phyloP scores from a whole-genome alignment of 495 filamentous ascomycete species.

The Aspergillus homomorphus region DNA sequence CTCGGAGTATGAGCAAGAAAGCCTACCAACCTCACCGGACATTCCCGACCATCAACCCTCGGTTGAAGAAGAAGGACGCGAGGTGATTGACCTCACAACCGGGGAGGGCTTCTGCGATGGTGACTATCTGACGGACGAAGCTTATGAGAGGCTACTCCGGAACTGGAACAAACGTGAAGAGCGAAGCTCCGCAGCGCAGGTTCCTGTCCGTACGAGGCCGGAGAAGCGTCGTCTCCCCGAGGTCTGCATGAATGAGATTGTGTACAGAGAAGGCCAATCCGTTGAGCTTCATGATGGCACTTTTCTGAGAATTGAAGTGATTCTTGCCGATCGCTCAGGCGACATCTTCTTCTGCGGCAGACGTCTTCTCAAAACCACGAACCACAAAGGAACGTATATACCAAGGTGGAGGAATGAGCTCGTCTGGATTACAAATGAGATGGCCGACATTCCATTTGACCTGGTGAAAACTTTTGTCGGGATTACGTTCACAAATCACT shows the following conservation, averaged over 20 bases:
- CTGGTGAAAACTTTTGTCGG: slow-evolving; percentile 22
- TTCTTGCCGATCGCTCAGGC: slow-evolving; percentile 8
- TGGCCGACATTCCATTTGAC: slow-evolving; percentile 16
- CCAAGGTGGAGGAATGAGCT: slow-evolving; percentile 23
- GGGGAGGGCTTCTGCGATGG: slow-evolving; percentile 14
- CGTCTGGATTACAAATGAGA: slow-evolving; percentile 26
- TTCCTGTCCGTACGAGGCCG: not conserved
- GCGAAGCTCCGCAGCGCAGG: not conserved
- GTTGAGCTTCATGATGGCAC: slow-evolving; percentile 22
- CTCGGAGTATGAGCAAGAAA: too few species aligned
- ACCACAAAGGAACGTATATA: slow-evolving; percentile 17
- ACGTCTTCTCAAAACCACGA: slow-evolving; percentile 12
- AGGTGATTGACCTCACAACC: slow-evolving; percentile 13
- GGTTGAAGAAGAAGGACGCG: not conserved
- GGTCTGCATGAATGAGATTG: slow-evolving; percentile 20
- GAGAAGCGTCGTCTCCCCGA: not conserved
- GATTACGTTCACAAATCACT: slow-evolving; percentile 36
- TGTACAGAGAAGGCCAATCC: slow-evolving; percentile 22
- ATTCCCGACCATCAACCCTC: too few species aligned
- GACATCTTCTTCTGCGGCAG: slow-evolving; percentile 22
- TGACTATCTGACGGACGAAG: slow-evolving; percentile 26
- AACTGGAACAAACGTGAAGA: slow-evolving; percentile 1
- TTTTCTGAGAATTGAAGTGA: slow-evolving; percentile 20
- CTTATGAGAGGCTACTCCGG: slow-evolving; percentile 13
- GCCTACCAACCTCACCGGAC: too few species aligned